Base-by-base conservation (phyloP, 1,284 basidiomycete species). In the Anthracocystis walkeri region DNA sequence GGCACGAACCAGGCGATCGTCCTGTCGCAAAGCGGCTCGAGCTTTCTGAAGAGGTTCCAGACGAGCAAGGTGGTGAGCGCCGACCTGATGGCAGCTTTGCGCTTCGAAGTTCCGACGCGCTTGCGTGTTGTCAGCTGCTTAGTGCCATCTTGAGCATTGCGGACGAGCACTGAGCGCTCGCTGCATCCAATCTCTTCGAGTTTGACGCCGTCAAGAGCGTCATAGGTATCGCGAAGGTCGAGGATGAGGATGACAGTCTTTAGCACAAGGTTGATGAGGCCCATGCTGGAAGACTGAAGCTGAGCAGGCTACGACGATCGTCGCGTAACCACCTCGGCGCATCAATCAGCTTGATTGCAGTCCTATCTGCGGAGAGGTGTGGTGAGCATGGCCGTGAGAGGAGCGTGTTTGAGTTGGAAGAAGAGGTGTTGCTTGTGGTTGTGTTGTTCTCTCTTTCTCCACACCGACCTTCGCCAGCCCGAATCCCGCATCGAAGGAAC, bases 1-100 rank as follows among this genome's bases (percentile, higher is more conserved):
- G 75, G 75, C 5, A 77, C 59, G 31, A 77, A 65, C 75, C 75
- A 77, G 12, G 69, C 60, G n/a, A 77, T 54, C 35, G 63, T 69
- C 1, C 60, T 59, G 48, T 77, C 75, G 50, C 62, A 65, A 1
- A 69, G 7, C 4, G 75, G 75, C 58, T 77, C 75, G 20, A 77
- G 16, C 38, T 65, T 69, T 48, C 50, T 21, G 29, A 68, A 77
- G 23, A 77, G 61, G 45, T 73, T 77, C 74, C 74, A 76, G 2
- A 76, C 52, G 1, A 76, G 65, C 14, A 76, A 55, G 1, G 65
- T 66, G 23, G 68, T 72, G 25, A 76, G 65, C 27, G 74, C 74
- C 8, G 68, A 64, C 31, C 55, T 63, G 48, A 72, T 55, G 2
- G 61, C 62, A 4, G 61, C 58, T 49, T 66, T 64, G 54, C 74